Percentiles rank a stretch among this genome's conserved stretches.
Conservation (phyloP, 164 flowering plant genomes). For the Tetracentron sinense region DNA sequence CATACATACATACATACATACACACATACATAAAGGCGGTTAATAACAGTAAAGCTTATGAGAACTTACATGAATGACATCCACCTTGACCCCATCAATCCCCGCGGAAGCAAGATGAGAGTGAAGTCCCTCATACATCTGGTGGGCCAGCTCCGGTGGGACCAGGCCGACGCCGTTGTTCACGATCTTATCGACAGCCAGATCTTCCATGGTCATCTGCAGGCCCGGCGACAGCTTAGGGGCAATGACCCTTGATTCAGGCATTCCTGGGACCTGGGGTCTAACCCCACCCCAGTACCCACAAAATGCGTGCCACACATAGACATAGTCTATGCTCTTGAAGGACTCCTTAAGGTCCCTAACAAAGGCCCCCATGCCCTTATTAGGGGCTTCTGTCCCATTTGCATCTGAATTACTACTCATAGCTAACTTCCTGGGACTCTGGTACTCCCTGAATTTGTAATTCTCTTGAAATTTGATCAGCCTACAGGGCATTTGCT, state of each 20-base stretch:
- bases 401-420: no score
- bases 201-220: slow-evolving; percentile 80
- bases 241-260: slow-evolving; percentile 38
- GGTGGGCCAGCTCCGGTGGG: slow-evolving; percentile 57
- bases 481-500: slow-evolving; percentile 71
- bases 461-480: slow-evolving; percentile 53
- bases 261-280: slow-evolving; percentile 51
- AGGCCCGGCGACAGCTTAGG: slow-evolving; percentile 65
- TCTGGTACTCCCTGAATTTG: slow-evolving; percentile 54
- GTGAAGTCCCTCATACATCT: slow-evolving; percentile 80
- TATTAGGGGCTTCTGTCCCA: background rate
- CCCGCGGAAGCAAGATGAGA: slow-evolving; percentile 66
- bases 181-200: slow-evolving; percentile 85
- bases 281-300: slow-evolving; percentile 92
- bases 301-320: slow-evolving; percentile 89
- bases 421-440: slow-evolving; percentile 16
- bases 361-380: slow-evolving; percentile 74
- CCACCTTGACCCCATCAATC: slow-evolving; percentile 86
- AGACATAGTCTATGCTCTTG: slow-evolving; percentile 61
- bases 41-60: no score
- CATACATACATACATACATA: no score
- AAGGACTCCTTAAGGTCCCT: slow-evolving; percentile 64
- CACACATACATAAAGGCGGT: no score
- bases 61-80: slow-evolving; percentile 86
- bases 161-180: slow-evolving; percentile 72